Conservation (phyloP, 352 stramenopile genomes). For the Globisporangium megalacanthum region DNA sequence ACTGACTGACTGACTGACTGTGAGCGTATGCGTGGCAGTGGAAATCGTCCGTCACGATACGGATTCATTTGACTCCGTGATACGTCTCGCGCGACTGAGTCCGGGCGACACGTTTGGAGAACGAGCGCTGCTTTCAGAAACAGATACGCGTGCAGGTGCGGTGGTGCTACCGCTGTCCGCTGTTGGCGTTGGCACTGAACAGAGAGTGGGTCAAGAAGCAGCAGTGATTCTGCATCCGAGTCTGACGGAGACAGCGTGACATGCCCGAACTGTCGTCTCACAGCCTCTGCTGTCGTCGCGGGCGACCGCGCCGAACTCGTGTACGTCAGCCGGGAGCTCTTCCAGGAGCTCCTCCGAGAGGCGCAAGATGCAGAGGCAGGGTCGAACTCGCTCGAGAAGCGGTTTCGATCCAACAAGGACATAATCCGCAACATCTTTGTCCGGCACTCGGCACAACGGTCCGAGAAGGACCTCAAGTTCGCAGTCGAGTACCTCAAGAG, state of each 20-base stretch:
- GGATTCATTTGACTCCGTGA: slow-evolving; percentile 1
- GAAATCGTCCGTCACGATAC: slow-evolving; percentile 40
- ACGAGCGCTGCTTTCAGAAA: slow-evolving; percentile 52
- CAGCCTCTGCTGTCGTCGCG: slow-evolving; percentile 52
- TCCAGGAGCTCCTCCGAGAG: slow-evolving; percentile 59
- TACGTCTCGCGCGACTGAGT: slow-evolving; percentile 39
- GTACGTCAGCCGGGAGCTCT: slow-evolving; percentile 64
- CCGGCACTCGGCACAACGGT: slow-evolving; percentile 51
- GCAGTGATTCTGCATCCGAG: no score
- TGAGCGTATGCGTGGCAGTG: slow-evolving; percentile 21
- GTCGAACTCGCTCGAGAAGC: slow-evolving; percentile 52
- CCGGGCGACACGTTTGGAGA: slow-evolving; percentile 77
- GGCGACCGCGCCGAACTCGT: slow-evolving; percentile 52
- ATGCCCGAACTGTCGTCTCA: not conserved
- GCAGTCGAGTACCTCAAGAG: slow-evolving; percentile 82
- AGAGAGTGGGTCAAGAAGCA: no score
- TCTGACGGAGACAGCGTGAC: no score
- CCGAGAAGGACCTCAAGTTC: slow-evolving; percentile 83
- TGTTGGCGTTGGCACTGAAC: not conserved
- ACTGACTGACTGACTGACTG: not conserved
- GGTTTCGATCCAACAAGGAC: slow-evolving; percentile 83
- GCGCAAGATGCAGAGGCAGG: slow-evolving; percentile 41
- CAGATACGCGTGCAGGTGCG: slow-evolving; percentile 54
- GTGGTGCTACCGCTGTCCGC: not conserved
- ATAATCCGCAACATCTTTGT: slow-evolving; percentile 86